These are phyloP conservation scores for Desmodesmus armatus DNA, from an alignment of 139 green algal species.

Conservation along the genomic window DNA sequence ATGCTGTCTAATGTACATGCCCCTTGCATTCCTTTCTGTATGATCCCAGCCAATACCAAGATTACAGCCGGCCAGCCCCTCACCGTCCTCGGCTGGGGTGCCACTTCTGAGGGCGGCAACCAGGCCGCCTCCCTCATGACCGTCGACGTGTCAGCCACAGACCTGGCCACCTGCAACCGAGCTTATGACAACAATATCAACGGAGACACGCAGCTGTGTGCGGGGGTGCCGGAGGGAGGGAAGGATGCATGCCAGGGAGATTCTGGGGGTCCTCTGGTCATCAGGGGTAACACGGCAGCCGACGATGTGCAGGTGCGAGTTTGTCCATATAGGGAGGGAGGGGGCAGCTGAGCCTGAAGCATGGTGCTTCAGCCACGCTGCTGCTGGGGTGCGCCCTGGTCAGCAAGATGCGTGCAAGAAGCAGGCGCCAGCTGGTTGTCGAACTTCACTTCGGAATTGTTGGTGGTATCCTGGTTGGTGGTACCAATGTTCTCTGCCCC, in stretches of 20 bases:
- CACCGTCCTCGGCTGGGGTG: conserved; percentile 29
- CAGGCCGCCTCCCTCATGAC: conserved; percentile 4
- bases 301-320: conserved; percentile 22
- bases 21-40: too few species aligned
- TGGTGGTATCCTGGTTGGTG: too few species aligned
- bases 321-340: too few species aligned
- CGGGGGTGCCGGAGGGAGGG: not conserved
- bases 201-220: conserved; percentile 15
- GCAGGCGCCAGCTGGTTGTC: too few species aligned
- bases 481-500: too few species aligned
- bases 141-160: not conserved
- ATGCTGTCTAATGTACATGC: too few species aligned
- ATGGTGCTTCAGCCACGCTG: too few species aligned
- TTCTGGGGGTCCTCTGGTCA: conserved; percentile 25
- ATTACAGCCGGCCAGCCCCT: not conserved
- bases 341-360: too few species aligned
- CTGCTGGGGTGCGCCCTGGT: too few species aligned
- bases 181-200: not conserved
- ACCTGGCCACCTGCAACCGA: not conserved
- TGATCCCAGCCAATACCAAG: not conserved
- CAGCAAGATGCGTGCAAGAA: too few species aligned
- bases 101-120: not conserved
- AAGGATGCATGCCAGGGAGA: conserved; percentile 33
- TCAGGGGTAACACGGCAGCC: not conserved
- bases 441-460: too few species aligned